Base-by-base conservation (phyloP, 1,139 yeast species). In the Yamadazyma dushanensis region DNA sequence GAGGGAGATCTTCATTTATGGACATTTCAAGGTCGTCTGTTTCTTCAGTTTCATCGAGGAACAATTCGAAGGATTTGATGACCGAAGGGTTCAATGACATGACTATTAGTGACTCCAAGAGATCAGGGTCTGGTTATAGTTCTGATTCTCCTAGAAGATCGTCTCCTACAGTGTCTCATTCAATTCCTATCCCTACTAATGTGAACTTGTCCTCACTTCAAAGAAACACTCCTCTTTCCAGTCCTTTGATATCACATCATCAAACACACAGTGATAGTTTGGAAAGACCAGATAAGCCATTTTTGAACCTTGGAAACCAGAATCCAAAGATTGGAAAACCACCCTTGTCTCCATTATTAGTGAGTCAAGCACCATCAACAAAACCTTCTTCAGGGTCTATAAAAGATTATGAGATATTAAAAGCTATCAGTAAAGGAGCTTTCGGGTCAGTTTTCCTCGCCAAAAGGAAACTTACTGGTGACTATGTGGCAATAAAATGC, bases 391-490 rank as follows among this genome's bases (percentile, higher is more conserved):
- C 72, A 3, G 92, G 95, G 0, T 82, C 88, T 2, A 89, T 90
- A 19, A 78, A 76, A 43, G 98, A 94, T 58, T 94, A 89, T 56
- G 96, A 88, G 49, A 80, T 92, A 23, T 68, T 94, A 39, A 89
- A 89, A 54, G 96, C 98, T 0, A 89, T 94, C 36, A 86, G 96
- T 54, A 87, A 88, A 54, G 99, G 99, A 21, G 98, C 99, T 0
- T 94, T 90, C 68, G 98, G 98, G 0, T 84, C 95, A 26, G 99
- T 94, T 1, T 92, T 82, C 55, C 66, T 94, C 13, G 92, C 96
- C 0, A 78, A 83, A 45, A 76, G 94, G 49, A 83, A 80, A 49
- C 60, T 84, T 10, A 92, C 97, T 0, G 97, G 97, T 2, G 98
- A 94, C 45, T 86, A 89, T 56, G 94, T 86, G 49, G 98, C 99